Evolutionary conservation across 2,329 filamentous ascomycete genomes (phyloP), one percentile per base, ranked within the genome.

Genomic region (Penicillium sp.): DNA sequence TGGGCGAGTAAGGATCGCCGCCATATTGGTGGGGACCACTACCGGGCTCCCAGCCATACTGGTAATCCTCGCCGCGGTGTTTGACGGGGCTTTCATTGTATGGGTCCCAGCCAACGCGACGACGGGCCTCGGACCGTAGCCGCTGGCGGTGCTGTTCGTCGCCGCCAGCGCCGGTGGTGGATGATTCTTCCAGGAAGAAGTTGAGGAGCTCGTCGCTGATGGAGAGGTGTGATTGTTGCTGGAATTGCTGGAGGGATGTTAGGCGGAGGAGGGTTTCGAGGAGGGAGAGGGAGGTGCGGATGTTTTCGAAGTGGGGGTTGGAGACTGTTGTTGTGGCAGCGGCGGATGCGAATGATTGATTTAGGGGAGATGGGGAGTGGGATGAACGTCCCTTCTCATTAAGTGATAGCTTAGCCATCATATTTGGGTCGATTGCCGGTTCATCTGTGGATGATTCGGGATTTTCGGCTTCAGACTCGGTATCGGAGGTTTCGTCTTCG

Each of bases 191-290:
- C 9, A 97, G 80, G 76, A 96, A 97, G 77, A 96, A 95, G 51
- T 88, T 91, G 40, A 96, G 80, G 2, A 96, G 85, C 66, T 96
- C 90, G 70, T 97, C 92, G 1, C 90, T 90, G 60, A 96, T 94
- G 7, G 91, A 85, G n/a, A 96, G 82, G 67, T 96, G 92, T 0
- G 90, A 92, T 40, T 86, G 84, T 78, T 97, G 92, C 70, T 96
- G 90, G 72, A 94, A 96, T 77, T 96, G 91, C 70, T 96, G 92
- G 15, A 96, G 83, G 23, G 91, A 91, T 5, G 89, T 87, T 46
- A 97, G 82, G 41, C 93, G 90, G 46, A 96, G 84, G 33, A 96
- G 80, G 80, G 93, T 94, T 73, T 97, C 92, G 53, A 97, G 84
- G 9, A 96, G 83, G 1, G 92, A 96, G 6, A 91, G 79, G 0